Conservation (phyloP, 306 rosid genomes). For the Trifolium subterraneum region DNA sequence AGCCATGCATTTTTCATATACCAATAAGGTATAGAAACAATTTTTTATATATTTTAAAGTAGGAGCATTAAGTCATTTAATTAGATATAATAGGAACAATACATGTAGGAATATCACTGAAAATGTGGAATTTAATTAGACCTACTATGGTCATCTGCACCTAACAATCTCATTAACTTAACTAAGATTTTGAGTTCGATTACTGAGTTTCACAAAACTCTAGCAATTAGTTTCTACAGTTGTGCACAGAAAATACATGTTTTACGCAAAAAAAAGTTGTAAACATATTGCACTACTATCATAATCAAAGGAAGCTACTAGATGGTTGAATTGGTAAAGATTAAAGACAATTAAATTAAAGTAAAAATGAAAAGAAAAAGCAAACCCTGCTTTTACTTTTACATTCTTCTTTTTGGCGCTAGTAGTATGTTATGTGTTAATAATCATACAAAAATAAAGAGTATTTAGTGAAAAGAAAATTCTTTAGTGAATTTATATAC, state of each 20-base stretch:
- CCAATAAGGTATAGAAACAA: slow-evolving; percentile 16
- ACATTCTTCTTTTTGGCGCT: slow-evolving; percentile 3
- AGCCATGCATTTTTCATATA: slow-evolving; percentile 26
- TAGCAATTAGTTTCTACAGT: too few relatives aligned
- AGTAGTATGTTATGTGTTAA: too few relatives aligned
- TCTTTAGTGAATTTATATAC: neutral
- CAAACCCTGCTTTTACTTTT: slow-evolving; percentile 45
- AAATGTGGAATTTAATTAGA: neutral
- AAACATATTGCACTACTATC: neutral
- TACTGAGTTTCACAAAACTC: too few relatives aligned
- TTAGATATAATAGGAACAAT: too few relatives aligned
- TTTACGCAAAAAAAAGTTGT: too few relatives aligned
- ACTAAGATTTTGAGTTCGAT: too few relatives aligned
- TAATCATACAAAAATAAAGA: neutral
- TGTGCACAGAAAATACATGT: too few relatives aligned
- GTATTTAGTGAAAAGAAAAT: neutral
- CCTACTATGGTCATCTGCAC: neutral
- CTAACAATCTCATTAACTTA: neutral
- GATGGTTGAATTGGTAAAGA: slow-evolving; percentile 39
- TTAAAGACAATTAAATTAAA: slow-evolving; percentile 34
- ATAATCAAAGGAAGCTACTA: neutral
- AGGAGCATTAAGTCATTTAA: neutral
- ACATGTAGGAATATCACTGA: neutral
- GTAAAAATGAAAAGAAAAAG: neutral
- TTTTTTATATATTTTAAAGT: neutral